These are phyloP conservation scores for Gomphus bonarii DNA, from an alignment of 1,284 basidiomycete genomes.

Conservation along the genomic window DNA sequence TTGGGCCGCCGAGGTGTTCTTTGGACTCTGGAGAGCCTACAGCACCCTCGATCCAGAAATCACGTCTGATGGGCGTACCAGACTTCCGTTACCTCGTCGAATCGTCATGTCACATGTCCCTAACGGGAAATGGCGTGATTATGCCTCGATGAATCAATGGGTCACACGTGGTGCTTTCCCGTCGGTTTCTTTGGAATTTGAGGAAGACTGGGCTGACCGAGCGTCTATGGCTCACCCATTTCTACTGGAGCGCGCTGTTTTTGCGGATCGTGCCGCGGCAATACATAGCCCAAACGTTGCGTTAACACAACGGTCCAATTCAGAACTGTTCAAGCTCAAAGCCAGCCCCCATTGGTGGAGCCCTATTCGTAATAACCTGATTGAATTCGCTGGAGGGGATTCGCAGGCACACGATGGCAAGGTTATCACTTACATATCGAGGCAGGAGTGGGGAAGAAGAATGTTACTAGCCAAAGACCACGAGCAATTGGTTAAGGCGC, in stretches of 20 bases:
- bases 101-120: conserved; percentile 68
- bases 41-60: conserved; percentile 69
- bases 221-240: conserved; percentile 55
- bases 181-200: conserved; percentile 54
- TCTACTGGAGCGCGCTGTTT: conserved; percentile 74
- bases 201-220: conserved; percentile 65
- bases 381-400: conserved; percentile 57
- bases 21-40: conserved; percentile 83
- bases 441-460: conserved; percentile 79
- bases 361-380: conserved; percentile 60
- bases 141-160: conserved; percentile 75
- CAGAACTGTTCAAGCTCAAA: conserved; percentile 61
- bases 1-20: conserved; percentile 82
- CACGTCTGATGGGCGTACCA: conserved; percentile 48
- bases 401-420: not conserved
- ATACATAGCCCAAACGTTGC: conserved; percentile 60
- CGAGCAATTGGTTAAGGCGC: conserved; percentile 50
- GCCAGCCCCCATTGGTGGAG: conserved; percentile 77
- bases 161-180: conserved; percentile 69
- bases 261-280: conserved; percentile 75
- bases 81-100: conserved; percentile 61
- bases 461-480: conserved; percentile 58
- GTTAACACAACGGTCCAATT: conserved; percentile 64
- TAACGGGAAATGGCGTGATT: conserved; percentile 77
- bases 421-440: conserved; percentile 82